Conservation (phyloP, 768 basidiomycete genomes). For the Rhodotorula kratochvilovae region DNA sequence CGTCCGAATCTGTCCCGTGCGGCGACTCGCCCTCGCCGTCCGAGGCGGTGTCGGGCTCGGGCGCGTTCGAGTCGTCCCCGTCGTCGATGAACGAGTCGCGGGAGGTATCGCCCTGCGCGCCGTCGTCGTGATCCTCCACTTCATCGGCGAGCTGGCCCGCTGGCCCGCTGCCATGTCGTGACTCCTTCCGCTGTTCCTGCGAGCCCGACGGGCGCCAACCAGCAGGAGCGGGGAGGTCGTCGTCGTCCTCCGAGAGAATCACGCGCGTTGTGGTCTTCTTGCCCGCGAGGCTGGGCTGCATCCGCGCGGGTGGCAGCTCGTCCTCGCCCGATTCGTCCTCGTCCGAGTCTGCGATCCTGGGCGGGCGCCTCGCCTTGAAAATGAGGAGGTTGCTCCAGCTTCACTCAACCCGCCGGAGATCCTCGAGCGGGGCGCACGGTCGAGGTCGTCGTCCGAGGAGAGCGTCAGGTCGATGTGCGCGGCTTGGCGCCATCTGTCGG, state of each 20-base stretch:
- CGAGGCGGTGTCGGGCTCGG: background rate
- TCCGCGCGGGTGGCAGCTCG: no score
- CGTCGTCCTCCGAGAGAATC: background rate
- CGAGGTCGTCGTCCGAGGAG: conserved; percentile 5
- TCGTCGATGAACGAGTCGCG: background rate
- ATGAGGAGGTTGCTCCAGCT: background rate
- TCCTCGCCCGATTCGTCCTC: background rate
- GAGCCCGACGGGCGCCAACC: no score
- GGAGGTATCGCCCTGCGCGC: background rate
- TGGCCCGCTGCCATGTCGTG: no score
- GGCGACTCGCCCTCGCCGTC: background rate
- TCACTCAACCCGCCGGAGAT: background rate
- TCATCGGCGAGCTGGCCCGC: no score
- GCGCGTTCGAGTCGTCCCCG: background rate
- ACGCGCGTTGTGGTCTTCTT: background rate
- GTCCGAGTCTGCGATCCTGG: conserved; percentile 7
- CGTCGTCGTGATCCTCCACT: no score
- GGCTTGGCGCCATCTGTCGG: no score
- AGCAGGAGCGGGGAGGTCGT: no score
- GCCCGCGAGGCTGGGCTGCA: background rate
- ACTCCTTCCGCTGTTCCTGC: no score
- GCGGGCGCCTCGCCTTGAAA: background rate
- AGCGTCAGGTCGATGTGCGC: conserved; percentile 9
- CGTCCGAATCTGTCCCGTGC: background rate
- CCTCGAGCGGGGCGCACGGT: background rate